Percentiles rank a stretch among this genome's conserved stretches.
phyloP scores from a whole-genome alignment of 2,329 filamentous ascomycete genomes.

The Colletotrichum gigasporum region DNA sequence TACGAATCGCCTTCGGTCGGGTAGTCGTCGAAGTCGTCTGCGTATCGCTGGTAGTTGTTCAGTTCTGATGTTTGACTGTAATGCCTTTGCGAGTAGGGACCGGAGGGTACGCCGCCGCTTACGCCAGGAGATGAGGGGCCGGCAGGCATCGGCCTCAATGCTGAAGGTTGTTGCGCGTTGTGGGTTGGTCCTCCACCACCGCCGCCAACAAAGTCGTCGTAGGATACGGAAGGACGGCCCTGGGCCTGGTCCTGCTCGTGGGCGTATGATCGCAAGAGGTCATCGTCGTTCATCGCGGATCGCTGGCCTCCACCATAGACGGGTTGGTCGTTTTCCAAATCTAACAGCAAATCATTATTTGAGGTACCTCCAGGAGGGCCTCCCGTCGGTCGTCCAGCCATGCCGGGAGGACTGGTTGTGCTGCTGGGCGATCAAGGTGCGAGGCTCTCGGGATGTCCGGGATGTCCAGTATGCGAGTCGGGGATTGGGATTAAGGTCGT shows the following conservation, averaged over 20 bases:
- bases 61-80: slow-evolving; percentile 83
- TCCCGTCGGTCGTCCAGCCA: slow-evolving; percentile 67
- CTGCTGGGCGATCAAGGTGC: slow-evolving; percentile 36
- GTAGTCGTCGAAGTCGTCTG: slow-evolving; percentile 85
- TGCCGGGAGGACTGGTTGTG: slow-evolving; percentile 56
- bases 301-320: slow-evolving; percentile 80
- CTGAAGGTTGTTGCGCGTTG: slow-evolving; percentile 54
- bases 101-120: slow-evolving; percentile 38
- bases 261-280: slow-evolving; percentile 79
- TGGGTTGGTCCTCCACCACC: slow-evolving; percentile 44
- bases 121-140: slow-evolving; percentile 33
- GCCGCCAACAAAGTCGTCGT: slow-evolving; percentile 92
- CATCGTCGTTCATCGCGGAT: slow-evolving; percentile 83
- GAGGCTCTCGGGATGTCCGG: slow-evolving; percentile 37
- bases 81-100: slow-evolving; percentile 58
- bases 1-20: slow-evolving; percentile 81
- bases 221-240: slow-evolving; percentile 85
- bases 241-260: slow-evolving; percentile 70
- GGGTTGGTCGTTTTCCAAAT: slow-evolving; percentile 76
- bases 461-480: slow-evolving; percentile 42
- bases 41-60: slow-evolving; percentile 91
- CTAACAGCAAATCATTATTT: slow-evolving; percentile 73
- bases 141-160: slow-evolving; percentile 46
- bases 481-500: slow-evolving; percentile 12
- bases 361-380: slow-evolving; percentile 60